A percentile compares a stretch with the other conserved stretches of the same genome.
phyloP scores from a whole-genome alignment of 2,329 filamentous ascomycete genomes.

The Fusarium subglutinans region DNA sequence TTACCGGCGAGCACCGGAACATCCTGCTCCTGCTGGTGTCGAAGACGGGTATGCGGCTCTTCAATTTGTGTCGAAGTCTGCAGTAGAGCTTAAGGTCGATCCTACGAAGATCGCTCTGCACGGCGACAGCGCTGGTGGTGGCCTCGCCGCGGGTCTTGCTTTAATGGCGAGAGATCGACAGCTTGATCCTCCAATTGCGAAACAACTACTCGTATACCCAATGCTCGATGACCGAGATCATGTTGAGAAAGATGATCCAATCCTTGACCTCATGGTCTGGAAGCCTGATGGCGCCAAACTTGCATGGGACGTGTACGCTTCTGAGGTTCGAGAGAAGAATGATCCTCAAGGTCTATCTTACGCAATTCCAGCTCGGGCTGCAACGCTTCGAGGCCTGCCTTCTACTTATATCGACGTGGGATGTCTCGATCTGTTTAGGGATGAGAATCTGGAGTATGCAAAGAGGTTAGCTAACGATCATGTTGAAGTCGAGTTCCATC shows the following conservation, averaged over 20 bases:
- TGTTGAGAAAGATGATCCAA: neutral
- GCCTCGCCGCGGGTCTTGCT: constrained; percentile 6
- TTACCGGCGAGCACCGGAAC: constrained; percentile 23
- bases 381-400: constrained; percentile 45
- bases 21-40: constrained; percentile 12
- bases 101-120: constrained; percentile 9
- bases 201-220: constrained; percentile 17
- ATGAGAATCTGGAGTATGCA: constrained; percentile 4
- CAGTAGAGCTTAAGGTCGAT: constrained; percentile 9
- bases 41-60: constrained; percentile 24
- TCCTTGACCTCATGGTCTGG: constrained; percentile 25
- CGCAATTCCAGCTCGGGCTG: constrained; percentile 38
- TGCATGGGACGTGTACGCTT: constrained; percentile 36
- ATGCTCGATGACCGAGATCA: constrained; percentile 28
- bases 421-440: constrained; percentile 49
- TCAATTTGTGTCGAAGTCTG: neutral
- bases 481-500: constrained; percentile 48
- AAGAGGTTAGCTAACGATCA: constrained; percentile 4
- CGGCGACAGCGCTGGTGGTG: constrained; percentile 22
- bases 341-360: constrained; percentile 25
- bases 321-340: neutral
- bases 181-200: neutral
- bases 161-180: constrained; percentile 12
- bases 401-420: constrained; percentile 52
- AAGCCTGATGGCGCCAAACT: constrained; percentile 28